These are phyloP conservation scores for Yamadazyma songkhlaensis DNA, from an alignment of 1,139 yeast species.

Conservation along the genomic window DNA sequence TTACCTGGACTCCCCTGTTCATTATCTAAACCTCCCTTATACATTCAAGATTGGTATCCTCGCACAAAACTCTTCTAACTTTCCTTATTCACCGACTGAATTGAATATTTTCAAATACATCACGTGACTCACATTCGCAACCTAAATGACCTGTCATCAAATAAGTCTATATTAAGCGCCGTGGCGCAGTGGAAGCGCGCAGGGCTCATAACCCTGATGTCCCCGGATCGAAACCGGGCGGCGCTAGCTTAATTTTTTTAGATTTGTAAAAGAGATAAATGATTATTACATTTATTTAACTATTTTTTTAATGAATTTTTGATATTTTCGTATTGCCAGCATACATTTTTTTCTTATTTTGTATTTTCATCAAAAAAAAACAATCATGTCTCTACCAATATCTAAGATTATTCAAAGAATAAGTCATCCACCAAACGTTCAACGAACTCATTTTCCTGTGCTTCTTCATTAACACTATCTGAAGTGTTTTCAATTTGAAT, in stretches of 20 bases:
- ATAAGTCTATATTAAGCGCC: constrained; percentile 44
- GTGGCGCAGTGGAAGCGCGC: constrained; percentile 99
- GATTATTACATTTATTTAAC: not conserved
- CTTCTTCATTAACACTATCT: not conserved
- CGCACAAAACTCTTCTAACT: too few relatives aligned
- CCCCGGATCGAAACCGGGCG: constrained; percentile 99
- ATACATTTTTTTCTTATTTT: constrained; percentile 1
- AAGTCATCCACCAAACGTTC: constrained; percentile 12
- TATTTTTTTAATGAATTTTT: not conserved
- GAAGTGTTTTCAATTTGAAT: constrained; percentile 3
- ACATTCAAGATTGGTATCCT: too few relatives aligned
- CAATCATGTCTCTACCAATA: not conserved
- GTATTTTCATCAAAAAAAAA: not conserved
- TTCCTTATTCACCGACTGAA: too few relatives aligned
- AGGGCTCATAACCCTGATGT: constrained; percentile 99
- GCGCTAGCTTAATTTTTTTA: constrained; percentile 59
- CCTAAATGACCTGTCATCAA: too few relatives aligned
- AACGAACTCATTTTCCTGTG: constrained; percentile 10
- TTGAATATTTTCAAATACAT: too few relatives aligned
- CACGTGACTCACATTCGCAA: not conserved
- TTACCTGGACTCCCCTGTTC: too few relatives aligned
- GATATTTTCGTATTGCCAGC: constrained; percentile 1
- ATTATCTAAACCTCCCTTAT: too few relatives aligned
- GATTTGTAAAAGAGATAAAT: not conserved
- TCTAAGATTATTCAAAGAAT: constrained; percentile 4